These are phyloP conservation scores for Apodospora peruviana DNA, from an alignment of 495 filamentous ascomycete genomes.

Conservation along the genomic window DNA sequence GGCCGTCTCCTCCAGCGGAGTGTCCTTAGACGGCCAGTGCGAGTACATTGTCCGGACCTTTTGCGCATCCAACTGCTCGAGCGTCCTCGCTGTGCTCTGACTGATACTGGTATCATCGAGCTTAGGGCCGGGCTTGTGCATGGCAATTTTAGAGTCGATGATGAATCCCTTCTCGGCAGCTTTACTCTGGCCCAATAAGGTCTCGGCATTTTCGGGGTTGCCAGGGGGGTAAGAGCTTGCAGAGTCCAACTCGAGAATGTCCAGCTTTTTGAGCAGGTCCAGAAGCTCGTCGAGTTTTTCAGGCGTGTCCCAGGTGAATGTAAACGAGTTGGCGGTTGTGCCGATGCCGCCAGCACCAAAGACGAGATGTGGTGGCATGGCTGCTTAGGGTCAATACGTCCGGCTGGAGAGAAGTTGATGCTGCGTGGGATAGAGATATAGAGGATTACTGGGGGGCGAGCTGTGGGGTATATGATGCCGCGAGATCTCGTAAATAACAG, in stretches of 20 bases:
- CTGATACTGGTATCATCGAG: slow-evolving; percentile 9
- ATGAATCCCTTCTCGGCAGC: slow-evolving; percentile 18
- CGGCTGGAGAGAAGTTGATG: no score
- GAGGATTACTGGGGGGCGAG: no score
- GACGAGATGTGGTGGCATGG: slow-evolving; percentile 6
- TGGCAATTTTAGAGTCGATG: slow-evolving; percentile 21
- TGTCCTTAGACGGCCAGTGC: slow-evolving; percentile 34
- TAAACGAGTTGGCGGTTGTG: slow-evolving; percentile 2
- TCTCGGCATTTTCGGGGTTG: slow-evolving; percentile 12
- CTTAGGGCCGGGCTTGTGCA: not conserved
- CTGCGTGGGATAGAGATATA: no score
- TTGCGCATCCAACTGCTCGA: slow-evolving; percentile 8
- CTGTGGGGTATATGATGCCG: no score
- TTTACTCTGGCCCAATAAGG: slow-evolving; percentile 17
- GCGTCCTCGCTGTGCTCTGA: slow-evolving; percentile 14
- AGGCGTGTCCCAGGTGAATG: slow-evolving; percentile 6
- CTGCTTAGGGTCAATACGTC: no score
- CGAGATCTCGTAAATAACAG: no score
- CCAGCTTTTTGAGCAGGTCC: not conserved
- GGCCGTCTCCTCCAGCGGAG: slow-evolving; percentile 38
- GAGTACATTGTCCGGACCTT: slow-evolving; percentile 30
- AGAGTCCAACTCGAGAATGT: slow-evolving; percentile 6
- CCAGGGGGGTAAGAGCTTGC: slow-evolving; percentile 5
- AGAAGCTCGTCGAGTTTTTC: slow-evolving; percentile 9
- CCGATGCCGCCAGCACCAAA: slow-evolving; percentile 7